Conservation (phyloP, 2,329 filamentous ascomycete species). For the Paraconiothyrium sp. region DNA sequence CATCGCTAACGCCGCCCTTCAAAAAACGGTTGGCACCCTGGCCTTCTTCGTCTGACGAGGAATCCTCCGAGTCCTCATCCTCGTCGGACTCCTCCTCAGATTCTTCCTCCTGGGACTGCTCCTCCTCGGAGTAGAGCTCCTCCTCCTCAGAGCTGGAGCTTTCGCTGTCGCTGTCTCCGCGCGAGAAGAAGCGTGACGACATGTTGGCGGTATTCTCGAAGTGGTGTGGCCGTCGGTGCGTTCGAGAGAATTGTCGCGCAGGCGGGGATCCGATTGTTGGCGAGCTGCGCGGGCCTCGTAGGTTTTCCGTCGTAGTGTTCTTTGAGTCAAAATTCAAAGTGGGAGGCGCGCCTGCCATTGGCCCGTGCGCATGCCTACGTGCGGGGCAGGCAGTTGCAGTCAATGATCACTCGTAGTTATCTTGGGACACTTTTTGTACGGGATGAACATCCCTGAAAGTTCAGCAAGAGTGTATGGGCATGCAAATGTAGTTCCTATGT, state of each 20-base stretch:
- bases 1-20: slow-evolving; percentile 78
- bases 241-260: slow-evolving; percentile 10
- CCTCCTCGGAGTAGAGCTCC: slow-evolving; percentile 89
- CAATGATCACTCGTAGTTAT: not conserved
- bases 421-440: not conserved
- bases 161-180: slow-evolving; percentile 70
- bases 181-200: slow-evolving; percentile 89
- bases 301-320: slow-evolving; percentile 6
- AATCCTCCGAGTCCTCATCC: slow-evolving; percentile 65
- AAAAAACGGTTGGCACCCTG: slow-evolving; percentile 86
- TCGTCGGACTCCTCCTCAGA: slow-evolving; percentile 59
- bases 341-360: slow-evolving; percentile 10
- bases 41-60: slow-evolving; percentile 64
- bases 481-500: not conserved
- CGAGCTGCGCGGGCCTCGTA: slow-evolving; percentile 11
- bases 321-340: slow-evolving; percentile 17
- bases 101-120: slow-evolving; percentile 55
- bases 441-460: not conserved
- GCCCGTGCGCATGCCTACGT: slow-evolving; percentile 2
- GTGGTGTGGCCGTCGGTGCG: slow-evolving; percentile 19
- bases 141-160: slow-evolving; percentile 98
- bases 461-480: not conserved
- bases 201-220: slow-evolving; percentile 33
- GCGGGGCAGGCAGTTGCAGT: slow-evolving; percentile 11
- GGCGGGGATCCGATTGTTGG: slow-evolving; percentile 12